phyloP scores from a whole-genome alignment of 2,329 filamentous ascomycete species.

The Pleomassaria siparia region DNA sequence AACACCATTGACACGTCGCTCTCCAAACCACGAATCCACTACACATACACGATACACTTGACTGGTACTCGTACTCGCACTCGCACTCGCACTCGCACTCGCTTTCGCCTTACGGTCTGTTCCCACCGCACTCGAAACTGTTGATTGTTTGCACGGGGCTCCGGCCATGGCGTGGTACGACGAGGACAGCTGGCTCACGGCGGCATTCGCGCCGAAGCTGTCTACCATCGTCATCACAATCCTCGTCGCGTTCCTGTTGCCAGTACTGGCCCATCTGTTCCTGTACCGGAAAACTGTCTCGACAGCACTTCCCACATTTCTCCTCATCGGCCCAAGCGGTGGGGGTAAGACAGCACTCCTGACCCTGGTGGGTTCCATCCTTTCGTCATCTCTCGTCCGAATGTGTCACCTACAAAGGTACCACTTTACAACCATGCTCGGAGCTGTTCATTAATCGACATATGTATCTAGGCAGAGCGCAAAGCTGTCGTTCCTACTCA shows the following conservation, averaged over 20 bases:
- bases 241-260: slow-evolving; percentile 70
- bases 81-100: too few species aligned
- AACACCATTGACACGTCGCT: too few species aligned
- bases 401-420: background rate
- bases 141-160: background rate
- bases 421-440: background rate
- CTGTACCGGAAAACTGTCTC: slow-evolving; percentile 70
- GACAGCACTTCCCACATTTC: slow-evolving; percentile 70
- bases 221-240: slow-evolving; percentile 66
- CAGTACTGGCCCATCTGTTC: slow-evolving; percentile 74
- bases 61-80: too few species aligned
- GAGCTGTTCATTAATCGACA: background rate
- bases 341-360: slow-evolving; percentile 86
- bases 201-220: slow-evolving; percentile 48
- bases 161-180: slow-evolving; percentile 41
- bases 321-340: slow-evolving; percentile 78
- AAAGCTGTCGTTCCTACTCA: slow-evolving; percentile 59
- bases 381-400: background rate
- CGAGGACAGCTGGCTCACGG: slow-evolving; percentile 48
- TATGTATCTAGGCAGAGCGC: slow-evolving; percentile 52
- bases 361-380: slow-evolving; percentile 62
- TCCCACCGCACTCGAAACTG: background rate
- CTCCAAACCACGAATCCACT: background rate
- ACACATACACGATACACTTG: background rate
- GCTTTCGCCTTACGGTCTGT: background rate